Evolutionary conservation across 163 green algal genomes (phyloP), one percentile per base, ranked within the genome.

Genomic region (Scenedesmus sp.): DNA sequence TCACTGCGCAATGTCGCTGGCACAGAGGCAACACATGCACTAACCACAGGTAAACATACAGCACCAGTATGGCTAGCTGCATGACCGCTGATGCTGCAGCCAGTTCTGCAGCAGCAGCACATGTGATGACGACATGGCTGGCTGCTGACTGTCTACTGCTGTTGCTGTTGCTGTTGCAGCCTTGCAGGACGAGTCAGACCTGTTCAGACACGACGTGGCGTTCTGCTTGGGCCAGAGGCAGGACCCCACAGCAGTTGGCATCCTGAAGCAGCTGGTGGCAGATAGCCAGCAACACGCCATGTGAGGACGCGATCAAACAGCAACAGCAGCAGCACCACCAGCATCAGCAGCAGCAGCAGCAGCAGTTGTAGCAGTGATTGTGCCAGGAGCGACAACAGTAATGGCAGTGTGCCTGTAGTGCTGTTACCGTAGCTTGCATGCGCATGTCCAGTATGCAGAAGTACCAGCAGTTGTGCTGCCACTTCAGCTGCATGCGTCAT

Each of bases 181-280:
- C 0, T 81, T 99, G 12, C 94, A 95, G 76, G 97, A 98, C 87
- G 52, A 91, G 0, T 99, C 97, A 54, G 96, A 95, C 12, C 94
- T 99, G 3, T 98, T 99, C 81, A 93, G 98, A 6, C 98, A 99
- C 87, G 98, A 99, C 90, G 97, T 99, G 16, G 98, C 98, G 3
- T 99, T 98, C 90, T 98, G 96, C 90, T 67, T 99, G 84, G 98
- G 98, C 1, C 98, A 99, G 94, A 93, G 97, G 16, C 98, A 99
- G 89, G 97, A 99, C 81, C 86, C 95, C 2, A 94, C 93, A 12
- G 97, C 97, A 8, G 91, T 99, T 2, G 46, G 91, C 9, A 89
- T 94, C 0, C 94, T 99, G 7, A 96, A 92, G n/a, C 55, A 18
- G 4, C 93, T 98, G 3, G 92, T 99, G 1, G 83, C 88, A 18